Percentiles rank a stretch among this genome's conserved stretches.
Evolutionary conservation across 495 filamentous ascomycete genomes (phyloP).

Genomic region (Aspergillus indologenus): DNA sequence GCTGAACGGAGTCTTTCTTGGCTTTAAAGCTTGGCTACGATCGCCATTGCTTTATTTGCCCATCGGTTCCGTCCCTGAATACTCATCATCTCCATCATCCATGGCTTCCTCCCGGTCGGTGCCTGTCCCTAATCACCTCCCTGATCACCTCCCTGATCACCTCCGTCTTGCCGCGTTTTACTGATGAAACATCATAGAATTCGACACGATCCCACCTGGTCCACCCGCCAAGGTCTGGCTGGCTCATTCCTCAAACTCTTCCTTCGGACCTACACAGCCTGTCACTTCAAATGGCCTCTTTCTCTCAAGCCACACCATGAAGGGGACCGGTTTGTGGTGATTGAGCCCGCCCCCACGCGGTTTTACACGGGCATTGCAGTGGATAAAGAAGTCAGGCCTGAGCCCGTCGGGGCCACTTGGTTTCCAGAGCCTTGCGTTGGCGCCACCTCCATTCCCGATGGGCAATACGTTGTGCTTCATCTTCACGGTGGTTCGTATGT

Average conservation of each 20-base stretch:
- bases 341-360: not conserved
- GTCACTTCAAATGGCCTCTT: not conserved
- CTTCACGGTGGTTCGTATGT: not conserved
- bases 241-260: not conserved
- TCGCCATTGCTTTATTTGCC: not conserved
- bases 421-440: not conserved
- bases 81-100: not conserved
- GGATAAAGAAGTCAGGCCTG: not conserved
- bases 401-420: conserved; percentile 1
- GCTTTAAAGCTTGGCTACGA: not conserved
- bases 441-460: not conserved
- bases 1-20: not conserved
- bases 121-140: not conserved
- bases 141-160: too few species aligned
- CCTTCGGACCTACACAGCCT: not conserved
- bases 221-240: not conserved
- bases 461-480: not conserved
- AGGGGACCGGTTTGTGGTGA: not conserved
- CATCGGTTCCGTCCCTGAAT: too few species aligned
- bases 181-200: not conserved
- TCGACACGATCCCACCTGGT: conserved; percentile 2
- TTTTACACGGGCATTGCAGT: not conserved
- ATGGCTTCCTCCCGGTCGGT: not conserved
- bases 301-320: conserved; percentile 4
- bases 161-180: too few species aligned